phyloP scores from a whole-genome alignment of 768 basidiomycete genomes.

The Tephrocybe sp. region DNA sequence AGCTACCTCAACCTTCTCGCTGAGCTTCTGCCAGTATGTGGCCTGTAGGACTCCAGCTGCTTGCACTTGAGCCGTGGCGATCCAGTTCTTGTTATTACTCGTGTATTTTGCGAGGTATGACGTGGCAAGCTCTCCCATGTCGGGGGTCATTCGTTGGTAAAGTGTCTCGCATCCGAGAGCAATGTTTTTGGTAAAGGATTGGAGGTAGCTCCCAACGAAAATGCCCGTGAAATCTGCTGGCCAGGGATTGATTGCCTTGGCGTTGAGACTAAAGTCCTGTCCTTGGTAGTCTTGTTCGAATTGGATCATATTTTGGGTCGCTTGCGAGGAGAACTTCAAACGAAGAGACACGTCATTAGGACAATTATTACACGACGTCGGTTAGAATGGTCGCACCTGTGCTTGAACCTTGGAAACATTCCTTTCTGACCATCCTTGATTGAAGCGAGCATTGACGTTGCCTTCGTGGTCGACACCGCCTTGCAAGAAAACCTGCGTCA shows the following conservation, averaged over 20 bases:
- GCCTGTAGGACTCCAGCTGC: conserved; percentile 80
- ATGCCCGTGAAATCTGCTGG: conserved; percentile 86
- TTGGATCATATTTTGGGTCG: conserved; percentile 88
- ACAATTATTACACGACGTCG: neutral
- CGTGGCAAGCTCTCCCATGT: conserved; percentile 63
- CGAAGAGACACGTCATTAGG: conserved; percentile 18
- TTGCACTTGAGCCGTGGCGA: conserved; percentile 89
- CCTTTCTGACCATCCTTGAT: conserved; percentile 80
- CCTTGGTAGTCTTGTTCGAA: conserved; percentile 94
- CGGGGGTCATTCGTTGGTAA: conserved; percentile 75
- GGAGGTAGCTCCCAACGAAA: conserved; percentile 88
- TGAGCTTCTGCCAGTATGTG: conserved; percentile 95
- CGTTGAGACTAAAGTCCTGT: conserved; percentile 79
- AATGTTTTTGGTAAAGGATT: conserved; percentile 87
- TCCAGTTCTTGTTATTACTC: conserved; percentile 73
- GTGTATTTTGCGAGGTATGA: conserved; percentile 85
- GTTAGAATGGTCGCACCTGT: conserved; percentile 55
- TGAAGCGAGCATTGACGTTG: conserved; percentile 82
- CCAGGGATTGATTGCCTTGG: conserved; percentile 90
- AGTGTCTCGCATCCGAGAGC: conserved; percentile 86
- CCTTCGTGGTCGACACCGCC: conserved; percentile 94
- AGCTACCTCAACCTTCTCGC: conserved; percentile 96
- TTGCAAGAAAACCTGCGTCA: conserved; percentile 78
- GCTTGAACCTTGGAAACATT: conserved; percentile 85
- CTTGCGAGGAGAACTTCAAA: conserved; percentile 65